These are phyloP conservation scores for Starmerella cellae DNA, from an alignment of 805 yeast genomes.

Conservation along the genomic window DNA sequence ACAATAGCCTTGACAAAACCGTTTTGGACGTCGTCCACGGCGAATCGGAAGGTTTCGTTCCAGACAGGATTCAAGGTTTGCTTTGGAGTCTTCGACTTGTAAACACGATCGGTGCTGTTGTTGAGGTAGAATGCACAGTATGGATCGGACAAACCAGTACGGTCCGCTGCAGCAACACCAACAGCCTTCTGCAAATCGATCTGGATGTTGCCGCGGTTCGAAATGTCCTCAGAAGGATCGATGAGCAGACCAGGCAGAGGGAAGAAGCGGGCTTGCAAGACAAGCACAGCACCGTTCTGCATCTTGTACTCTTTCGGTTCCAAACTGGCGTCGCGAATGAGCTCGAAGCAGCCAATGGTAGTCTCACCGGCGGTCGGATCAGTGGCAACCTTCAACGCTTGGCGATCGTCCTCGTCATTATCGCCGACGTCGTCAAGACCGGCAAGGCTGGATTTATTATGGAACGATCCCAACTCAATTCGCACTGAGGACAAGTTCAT, in stretches of 20 bases:
- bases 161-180: slow-evolving; percentile 70
- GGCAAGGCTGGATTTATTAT: slow-evolving; percentile 5
- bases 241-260: slow-evolving; percentile 49
- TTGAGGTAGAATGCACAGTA: slow-evolving; percentile 58
- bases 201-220: slow-evolving; percentile 58
- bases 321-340: slow-evolving; percentile 18
- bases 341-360: slow-evolving; percentile 35
- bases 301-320: slow-evolving; percentile 17
- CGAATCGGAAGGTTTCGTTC: slow-evolving; percentile 47
- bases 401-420: slow-evolving; percentile 29
- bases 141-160: slow-evolving; percentile 90
- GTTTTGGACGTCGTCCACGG: slow-evolving; percentile 13
- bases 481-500: slow-evolving; percentile 17
- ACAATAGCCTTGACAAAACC: slow-evolving; percentile 34
- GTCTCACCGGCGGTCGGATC: slow-evolving; percentile 30
- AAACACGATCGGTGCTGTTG: slow-evolving; percentile 40
- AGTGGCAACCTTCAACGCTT: slow-evolving; percentile 2
- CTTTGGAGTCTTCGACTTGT: slow-evolving; percentile 68
- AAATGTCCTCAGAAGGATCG: slow-evolving; percentile 61
- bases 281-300: slow-evolving; percentile 15
- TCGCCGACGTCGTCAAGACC: slow-evolving; percentile 13
- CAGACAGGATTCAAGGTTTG: slow-evolving; percentile 83
- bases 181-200: slow-evolving; percentile 52
- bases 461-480: slow-evolving; percentile 18
- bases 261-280: slow-evolving; percentile 44